Evolutionary conservation across 2,329 filamentous ascomycete genomes (phyloP).

Genomic region (Cladosporium sp.): DNA sequence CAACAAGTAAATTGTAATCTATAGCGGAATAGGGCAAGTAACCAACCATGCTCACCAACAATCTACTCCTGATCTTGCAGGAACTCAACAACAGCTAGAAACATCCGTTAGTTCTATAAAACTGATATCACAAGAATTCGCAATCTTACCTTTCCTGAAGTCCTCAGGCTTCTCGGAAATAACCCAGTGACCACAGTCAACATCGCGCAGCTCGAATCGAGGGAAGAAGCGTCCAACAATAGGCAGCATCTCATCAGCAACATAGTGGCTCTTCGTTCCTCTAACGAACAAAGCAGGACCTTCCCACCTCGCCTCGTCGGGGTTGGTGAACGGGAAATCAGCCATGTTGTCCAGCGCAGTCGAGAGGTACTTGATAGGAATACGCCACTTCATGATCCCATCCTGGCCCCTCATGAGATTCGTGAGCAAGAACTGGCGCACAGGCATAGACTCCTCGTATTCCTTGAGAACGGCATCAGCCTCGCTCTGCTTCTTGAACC

Average conservation of each 20-base stretch:
- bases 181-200: slow-evolving; percentile 81
- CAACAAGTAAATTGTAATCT: slow-evolving; percentile 1
- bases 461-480: slow-evolving; percentile 73
- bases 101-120: slow-evolving; percentile 14
- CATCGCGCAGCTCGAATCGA: slow-evolving; percentile 64
- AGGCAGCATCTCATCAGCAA: slow-evolving; percentile 75
- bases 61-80: slow-evolving; percentile 47
- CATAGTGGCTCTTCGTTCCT: slow-evolving; percentile 71
- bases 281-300: slow-evolving; percentile 77
- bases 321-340: slow-evolving; percentile 80
- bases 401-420: slow-evolving; percentile 63
- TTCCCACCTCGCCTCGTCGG: slow-evolving; percentile 62
- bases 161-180: slow-evolving; percentile 81
- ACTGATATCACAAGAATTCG: not conserved
- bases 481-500: slow-evolving; percentile 64
- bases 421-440: slow-evolving; percentile 87
- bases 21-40: not conserved
- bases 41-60: not conserved
- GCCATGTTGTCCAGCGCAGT: slow-evolving; percentile 68
- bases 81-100: slow-evolving; percentile 60
- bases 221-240: slow-evolving; percentile 79
- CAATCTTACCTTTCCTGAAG: slow-evolving; percentile 63
- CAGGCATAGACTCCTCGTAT: slow-evolving; percentile 67
- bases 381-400: slow-evolving; percentile 64
- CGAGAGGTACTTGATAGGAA: slow-evolving; percentile 69